These are phyloP conservation scores for Kurtzmaniella quercitrusa DNA, from an alignment of 1,139 yeast species.

Conservation along the genomic window DNA sequence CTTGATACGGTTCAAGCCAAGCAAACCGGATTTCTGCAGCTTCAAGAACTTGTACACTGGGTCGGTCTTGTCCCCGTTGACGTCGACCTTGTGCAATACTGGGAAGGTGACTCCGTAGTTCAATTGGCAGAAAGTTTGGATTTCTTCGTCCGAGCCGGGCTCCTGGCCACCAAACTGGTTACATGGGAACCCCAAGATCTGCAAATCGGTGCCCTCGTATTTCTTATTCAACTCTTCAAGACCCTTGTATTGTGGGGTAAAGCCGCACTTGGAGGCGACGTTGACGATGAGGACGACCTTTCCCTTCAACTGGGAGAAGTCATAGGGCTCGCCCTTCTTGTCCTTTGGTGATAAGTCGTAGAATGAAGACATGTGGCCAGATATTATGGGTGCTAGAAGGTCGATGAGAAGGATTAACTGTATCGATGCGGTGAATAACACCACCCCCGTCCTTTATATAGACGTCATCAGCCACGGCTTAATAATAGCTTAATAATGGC, in stretches of 20 bases:
- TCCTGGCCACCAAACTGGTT: conserved; percentile 62
- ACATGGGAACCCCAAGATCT: conserved; percentile 83
- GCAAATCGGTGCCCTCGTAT: conserved; percentile 71
- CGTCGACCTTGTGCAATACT: conserved; percentile 79
- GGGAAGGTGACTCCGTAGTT: conserved; percentile 74
- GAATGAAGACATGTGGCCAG: conserved; percentile 27
- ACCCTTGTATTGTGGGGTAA: conserved; percentile 77
- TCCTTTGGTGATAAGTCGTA: conserved; percentile 40
- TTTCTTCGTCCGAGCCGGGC: conserved; percentile 40
- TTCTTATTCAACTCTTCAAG: conserved; percentile 79
- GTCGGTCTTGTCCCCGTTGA: conserved; percentile 78
- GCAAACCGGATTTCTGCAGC: conserved; percentile 38
- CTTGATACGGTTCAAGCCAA: conserved; percentile 44
- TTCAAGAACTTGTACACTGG: conserved; percentile 81
- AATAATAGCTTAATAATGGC: not conserved
- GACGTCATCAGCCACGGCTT: not conserved
- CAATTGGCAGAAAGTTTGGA: conserved; percentile 34
- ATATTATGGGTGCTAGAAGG: no score
- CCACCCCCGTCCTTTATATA: not conserved
- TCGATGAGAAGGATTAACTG: no score
- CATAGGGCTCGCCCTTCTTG: conserved; percentile 54
- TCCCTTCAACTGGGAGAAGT: conserved; percentile 70
- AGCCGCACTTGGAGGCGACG: conserved; percentile 89
- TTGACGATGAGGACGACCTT: conserved; percentile 89
- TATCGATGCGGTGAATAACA: no score